These are phyloP conservation scores for Clonostachys rosea DNA, from an alignment of 2,329 filamentous ascomycete genomes.

Conservation along the genomic window DNA sequence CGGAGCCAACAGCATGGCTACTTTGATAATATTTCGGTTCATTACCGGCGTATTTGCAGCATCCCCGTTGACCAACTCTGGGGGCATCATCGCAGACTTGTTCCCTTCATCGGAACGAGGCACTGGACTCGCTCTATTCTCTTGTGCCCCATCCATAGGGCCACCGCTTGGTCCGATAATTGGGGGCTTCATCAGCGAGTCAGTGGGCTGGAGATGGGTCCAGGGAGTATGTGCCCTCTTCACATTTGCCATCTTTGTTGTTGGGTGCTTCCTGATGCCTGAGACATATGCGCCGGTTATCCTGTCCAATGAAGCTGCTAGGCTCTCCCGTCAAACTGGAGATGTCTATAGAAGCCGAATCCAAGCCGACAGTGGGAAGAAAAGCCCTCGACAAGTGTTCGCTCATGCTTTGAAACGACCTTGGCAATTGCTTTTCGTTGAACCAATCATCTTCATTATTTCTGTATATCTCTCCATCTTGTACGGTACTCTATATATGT, in stretches of 20 bases:
- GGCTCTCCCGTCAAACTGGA: slow-evolving; percentile 38
- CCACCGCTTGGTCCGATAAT: slow-evolving; percentile 53
- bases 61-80: slow-evolving; percentile 55
- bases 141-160: slow-evolving; percentile 57
- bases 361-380: not conserved
- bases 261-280: slow-evolving; percentile 35
- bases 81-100: slow-evolving; percentile 57
- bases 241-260: slow-evolving; percentile 45
- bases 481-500: slow-evolving; percentile 42
- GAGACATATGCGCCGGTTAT: slow-evolving; percentile 51
- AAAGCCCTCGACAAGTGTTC: no score
- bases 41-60: slow-evolving; percentile 56
- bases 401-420: slow-evolving; percentile 43
- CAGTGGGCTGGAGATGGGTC: slow-evolving; percentile 55
- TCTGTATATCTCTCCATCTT: slow-evolving; percentile 53
- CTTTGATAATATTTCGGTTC: slow-evolving; percentile 57
- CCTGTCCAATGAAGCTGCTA: slow-evolving; percentile 37
- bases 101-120: slow-evolving; percentile 47
- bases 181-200: slow-evolving; percentile 52
- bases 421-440: slow-evolving; percentile 54
- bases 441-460: slow-evolving; percentile 57
- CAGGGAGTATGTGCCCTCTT: slow-evolving; percentile 51
- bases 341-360: slow-evolving; percentile 34
- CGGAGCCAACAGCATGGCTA: slow-evolving; percentile 49
- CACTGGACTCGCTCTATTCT: slow-evolving; percentile 57